phyloP scores from a whole-genome alignment of 1,284 basidiomycete species.

The Pholiota adiposa region DNA sequence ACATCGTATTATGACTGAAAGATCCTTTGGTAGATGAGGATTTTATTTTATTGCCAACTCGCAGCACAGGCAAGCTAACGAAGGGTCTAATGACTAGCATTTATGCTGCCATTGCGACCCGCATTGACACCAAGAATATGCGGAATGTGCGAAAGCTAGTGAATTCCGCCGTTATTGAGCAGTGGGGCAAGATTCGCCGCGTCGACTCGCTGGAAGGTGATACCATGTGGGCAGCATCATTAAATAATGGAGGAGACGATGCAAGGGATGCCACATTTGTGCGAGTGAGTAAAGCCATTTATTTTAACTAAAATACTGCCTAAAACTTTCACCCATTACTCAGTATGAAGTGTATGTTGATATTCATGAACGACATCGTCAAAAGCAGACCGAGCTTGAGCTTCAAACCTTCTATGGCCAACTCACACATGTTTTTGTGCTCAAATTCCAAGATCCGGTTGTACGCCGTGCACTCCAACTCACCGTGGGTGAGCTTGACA shows the following conservation, averaged over 20 bases:
- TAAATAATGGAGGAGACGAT: conserved; percentile 13
- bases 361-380: conserved; percentile 16
- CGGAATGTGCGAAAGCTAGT: background rate
- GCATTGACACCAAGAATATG: background rate
- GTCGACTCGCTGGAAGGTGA: conserved; percentile 34
- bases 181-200: conserved; percentile 33
- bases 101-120: background rate
- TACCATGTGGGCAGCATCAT: conserved; percentile 21
- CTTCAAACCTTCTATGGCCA: conserved; percentile 26
- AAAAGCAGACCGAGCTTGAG: conserved; percentile 1
- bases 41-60: background rate
- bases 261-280: conserved; percentile 30
- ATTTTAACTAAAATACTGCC: background rate
- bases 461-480: background rate
- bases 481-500: background rate
- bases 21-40: background rate
- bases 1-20: background rate
- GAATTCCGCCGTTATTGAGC: conserved; percentile 12
- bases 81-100: background rate
- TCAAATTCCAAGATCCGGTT: conserved; percentile 9
- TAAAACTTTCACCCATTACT: background rate
- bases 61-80: background rate
- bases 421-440: conserved; percentile 23
- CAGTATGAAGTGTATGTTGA: conserved; percentile 34
- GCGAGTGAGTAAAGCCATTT: conserved; percentile 24